Percentiles rank a stretch among this genome's conserved stretches.
phyloP scores from a whole-genome alignment of 768 basidiomycete species.

The Phlebiopsis gigantea region DNA sequence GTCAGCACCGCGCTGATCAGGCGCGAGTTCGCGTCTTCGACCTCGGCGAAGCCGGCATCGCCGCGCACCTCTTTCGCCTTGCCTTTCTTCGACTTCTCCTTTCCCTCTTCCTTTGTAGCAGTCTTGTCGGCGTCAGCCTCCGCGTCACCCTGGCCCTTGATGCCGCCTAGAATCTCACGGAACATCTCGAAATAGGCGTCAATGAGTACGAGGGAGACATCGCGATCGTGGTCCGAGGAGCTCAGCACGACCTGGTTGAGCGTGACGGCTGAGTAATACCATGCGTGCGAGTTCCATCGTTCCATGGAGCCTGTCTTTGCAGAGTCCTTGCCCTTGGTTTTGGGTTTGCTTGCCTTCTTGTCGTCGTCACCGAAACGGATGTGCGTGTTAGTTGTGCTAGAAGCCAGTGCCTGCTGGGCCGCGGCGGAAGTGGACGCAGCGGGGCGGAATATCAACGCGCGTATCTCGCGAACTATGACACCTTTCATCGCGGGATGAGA shows the following conservation, averaged over 20 bases:
- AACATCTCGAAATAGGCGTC: slow-evolving; percentile 96
- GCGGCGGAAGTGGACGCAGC: slow-evolving; percentile 32
- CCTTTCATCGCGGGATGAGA: slow-evolving; percentile 89
- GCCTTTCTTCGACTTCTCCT: slow-evolving; percentile 26
- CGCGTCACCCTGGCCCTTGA: slow-evolving; percentile 31
- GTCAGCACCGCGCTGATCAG: slow-evolving; percentile 87
- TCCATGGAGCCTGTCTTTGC: slow-evolving; percentile 29
- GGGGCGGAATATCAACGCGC: slow-evolving; percentile 67
- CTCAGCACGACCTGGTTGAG: slow-evolving; percentile 88
- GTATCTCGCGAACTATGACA: slow-evolving; percentile 84
- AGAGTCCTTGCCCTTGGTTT: slow-evolving; percentile 6
- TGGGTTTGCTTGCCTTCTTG: slow-evolving; percentile 15
- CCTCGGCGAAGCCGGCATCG: slow-evolving; percentile 65
- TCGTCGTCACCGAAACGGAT: slow-evolving; percentile 45
- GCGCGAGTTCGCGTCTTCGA: slow-evolving; percentile 76
- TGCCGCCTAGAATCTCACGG: slow-evolving; percentile 70
- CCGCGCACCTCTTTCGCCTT: slow-evolving; percentile 43
- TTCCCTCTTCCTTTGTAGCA: slow-evolving; percentile 33
- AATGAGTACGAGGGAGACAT: slow-evolving; percentile 73
- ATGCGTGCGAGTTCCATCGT: slow-evolving; percentile 60
- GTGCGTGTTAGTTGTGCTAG: slow-evolving; percentile 30
- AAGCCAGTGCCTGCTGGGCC: slow-evolving; percentile 19
- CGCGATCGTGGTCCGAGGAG: slow-evolving; percentile 52
- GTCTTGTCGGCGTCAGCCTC: slow-evolving; percentile 28
- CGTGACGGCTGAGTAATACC: slow-evolving; percentile 91